These are phyloP conservation scores for Rosa chinensis DNA, from an alignment of 306 rosid species.

Conservation along the genomic window DNA sequence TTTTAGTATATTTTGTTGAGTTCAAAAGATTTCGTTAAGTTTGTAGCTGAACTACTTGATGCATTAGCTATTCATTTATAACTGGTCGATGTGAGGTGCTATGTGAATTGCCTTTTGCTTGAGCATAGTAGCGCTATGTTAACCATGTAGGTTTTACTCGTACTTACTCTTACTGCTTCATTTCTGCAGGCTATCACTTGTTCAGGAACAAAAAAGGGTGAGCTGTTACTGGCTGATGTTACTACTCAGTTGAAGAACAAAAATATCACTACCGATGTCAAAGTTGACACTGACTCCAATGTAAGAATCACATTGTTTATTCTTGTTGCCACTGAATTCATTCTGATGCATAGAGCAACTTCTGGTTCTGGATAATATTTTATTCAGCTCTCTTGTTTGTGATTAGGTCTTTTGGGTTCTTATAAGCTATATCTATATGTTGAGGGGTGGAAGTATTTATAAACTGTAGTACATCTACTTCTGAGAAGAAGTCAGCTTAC, in stretches of 20 bases:
- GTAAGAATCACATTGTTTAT: slow-evolving; percentile 35
- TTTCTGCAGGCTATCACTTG: slow-evolving; percentile 70
- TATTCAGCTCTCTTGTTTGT: not conserved
- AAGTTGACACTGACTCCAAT: slow-evolving; percentile 77
- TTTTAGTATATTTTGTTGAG: not conserved
- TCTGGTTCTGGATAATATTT: not conserved
- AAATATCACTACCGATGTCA: slow-evolving; percentile 80
- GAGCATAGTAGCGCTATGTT: not conserved
- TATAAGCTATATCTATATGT: not conserved
- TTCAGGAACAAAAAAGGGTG: slow-evolving; percentile 77
- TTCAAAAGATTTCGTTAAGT: not conserved
- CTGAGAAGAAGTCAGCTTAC: not conserved
- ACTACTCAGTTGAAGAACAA: slow-evolving; percentile 77
- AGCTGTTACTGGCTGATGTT: slow-evolving; percentile 68
- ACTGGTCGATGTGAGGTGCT: not conserved
- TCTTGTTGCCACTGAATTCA: not conserved
- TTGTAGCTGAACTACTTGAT: not conserved
- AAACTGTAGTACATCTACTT: not conserved
- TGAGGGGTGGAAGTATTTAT: not conserved
- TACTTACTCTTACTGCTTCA: not conserved
- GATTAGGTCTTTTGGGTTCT: not conserved
- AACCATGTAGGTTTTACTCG: not conserved
- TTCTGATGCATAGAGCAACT: not conserved
- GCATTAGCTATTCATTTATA: not conserved
- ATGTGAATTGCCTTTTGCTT: not conserved